Conservation (phyloP, 805 yeast species). For the Candida sithepensis region DNA sequence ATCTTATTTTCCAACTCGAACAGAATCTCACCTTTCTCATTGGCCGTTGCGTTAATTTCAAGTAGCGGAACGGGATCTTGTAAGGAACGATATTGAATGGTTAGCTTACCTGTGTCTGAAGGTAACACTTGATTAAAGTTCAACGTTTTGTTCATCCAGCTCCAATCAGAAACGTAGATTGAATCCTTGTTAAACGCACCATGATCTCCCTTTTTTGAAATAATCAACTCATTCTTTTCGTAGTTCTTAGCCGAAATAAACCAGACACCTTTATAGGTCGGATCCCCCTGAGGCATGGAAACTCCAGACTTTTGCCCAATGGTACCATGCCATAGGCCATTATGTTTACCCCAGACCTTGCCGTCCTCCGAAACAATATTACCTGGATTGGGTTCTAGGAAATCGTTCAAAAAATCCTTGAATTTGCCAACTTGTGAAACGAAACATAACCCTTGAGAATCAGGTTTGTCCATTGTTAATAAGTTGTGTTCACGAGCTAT, state of each 20-base stretch:
- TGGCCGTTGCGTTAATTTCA: conserved; percentile 2
- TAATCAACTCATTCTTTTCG: conserved; percentile 67
- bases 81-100: conserved; percentile 69
- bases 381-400: conserved; percentile 71
- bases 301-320: conserved; percentile 83
- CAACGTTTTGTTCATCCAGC: conserved; percentile 39
- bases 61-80: conserved; percentile 44
- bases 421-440: conserved; percentile 66
- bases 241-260: conserved; percentile 70
- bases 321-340: conserved; percentile 93
- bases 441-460: conserved; percentile 93
- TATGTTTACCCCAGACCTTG: conserved; percentile 71
- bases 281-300: conserved; percentile 87
- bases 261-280: conserved; percentile 76
- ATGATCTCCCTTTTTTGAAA: conserved; percentile 68
- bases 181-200: conserved; percentile 46
- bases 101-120: conserved; percentile 26
- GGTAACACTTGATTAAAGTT: conserved; percentile 6
- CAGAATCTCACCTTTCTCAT: conserved; percentile 15
- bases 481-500: conserved; percentile 55
- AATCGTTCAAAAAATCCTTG: conserved; percentile 69
- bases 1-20: conserved; percentile 43
- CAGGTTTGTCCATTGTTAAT: conserved; percentile 75
- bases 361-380: conserved; percentile 76
- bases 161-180: conserved; percentile 43